Percentiles rank a stretch among this genome's conserved stretches.
phyloP scores from a whole-genome alignment of 73 alveolate species.

The Paramecium tetraurelia region DNA sequence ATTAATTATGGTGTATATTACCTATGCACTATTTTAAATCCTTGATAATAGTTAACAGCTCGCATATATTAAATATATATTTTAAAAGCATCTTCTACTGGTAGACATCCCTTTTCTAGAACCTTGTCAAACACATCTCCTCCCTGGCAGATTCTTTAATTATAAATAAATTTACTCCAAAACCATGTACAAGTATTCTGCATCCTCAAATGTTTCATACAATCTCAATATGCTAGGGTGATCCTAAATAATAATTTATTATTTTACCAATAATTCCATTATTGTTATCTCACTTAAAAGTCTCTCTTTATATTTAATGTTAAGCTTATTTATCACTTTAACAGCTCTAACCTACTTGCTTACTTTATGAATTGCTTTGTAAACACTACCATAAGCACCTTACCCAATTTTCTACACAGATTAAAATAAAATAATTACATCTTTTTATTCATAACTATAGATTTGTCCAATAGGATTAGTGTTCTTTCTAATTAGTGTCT shows the following conservation, averaged over 20 bases:
- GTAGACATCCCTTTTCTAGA: conserved; percentile 8
- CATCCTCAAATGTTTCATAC: conserved; percentile 33
- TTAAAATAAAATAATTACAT: not conserved
- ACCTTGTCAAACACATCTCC: conserved; percentile 47
- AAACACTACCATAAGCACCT: conserved; percentile 26
- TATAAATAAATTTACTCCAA: not conserved
- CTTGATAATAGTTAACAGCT: conserved; percentile 33
- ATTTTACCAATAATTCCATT: not conserved
- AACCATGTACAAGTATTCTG: conserved; percentile 7
- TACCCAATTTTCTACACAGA: conserved; percentile 14
- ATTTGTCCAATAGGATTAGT: not conserved
- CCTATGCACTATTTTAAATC: not conserved
- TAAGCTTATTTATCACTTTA: not conserved
- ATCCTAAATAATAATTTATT: not conserved
- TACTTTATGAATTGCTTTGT: conserved; percentile 12
- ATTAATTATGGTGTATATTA: not conserved
- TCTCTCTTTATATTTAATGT: conserved; percentile 2
- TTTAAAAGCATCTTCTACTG: conserved; percentile 6
- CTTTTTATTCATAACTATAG: conserved; percentile 10
- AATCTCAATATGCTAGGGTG: conserved; percentile 33
- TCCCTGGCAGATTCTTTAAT: conserved; percentile 13
- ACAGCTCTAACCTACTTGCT: conserved; percentile 14
- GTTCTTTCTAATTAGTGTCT: not conserved
- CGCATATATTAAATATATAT: conserved; percentile 8
- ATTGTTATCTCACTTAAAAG: not conserved